These are phyloP conservation scores for Aspergillus transmontanensis DNA, from an alignment of 2,329 filamentous ascomycete genomes.

Conservation along the genomic window DNA sequence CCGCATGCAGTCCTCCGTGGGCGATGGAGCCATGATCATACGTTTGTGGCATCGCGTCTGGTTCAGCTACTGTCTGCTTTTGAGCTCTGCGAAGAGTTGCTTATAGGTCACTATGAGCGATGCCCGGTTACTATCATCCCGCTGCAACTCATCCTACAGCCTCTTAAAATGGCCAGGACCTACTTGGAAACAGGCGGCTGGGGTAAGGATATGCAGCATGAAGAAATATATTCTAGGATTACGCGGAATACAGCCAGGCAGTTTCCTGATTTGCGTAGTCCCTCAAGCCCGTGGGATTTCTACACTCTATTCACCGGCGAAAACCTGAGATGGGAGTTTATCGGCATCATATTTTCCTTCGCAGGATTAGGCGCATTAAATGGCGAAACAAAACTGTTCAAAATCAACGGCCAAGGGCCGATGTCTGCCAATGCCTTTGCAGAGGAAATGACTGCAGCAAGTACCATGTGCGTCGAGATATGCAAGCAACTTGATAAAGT, in stretches of 20 bases:
- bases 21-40: neutral
- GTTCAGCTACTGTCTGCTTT: neutral
- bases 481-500: slow-evolving; percentile 8
- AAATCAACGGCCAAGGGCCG: neutral
- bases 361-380: neutral
- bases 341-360: neutral
- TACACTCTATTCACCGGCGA: neutral
- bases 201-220: neutral
- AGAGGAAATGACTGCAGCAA: slow-evolving; percentile 1
- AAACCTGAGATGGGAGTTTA: slow-evolving; percentile 1
- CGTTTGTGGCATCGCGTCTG: neutral
- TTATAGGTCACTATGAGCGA: neutral
- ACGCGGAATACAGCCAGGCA: neutral
- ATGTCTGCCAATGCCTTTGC: neutral
- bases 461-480: slow-evolving; percentile 9
- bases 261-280: neutral
- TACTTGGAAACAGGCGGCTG: neutral
- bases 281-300: neutral
- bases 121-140: neutral
- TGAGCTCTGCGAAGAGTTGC: neutral
- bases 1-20: neutral
- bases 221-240: neutral
- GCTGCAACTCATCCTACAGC: neutral
- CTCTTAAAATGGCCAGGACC: neutral
- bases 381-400: neutral